Conservation (phyloP, 1,284 basidiomycete genomes). For the Xanthoconium separans region DNA sequence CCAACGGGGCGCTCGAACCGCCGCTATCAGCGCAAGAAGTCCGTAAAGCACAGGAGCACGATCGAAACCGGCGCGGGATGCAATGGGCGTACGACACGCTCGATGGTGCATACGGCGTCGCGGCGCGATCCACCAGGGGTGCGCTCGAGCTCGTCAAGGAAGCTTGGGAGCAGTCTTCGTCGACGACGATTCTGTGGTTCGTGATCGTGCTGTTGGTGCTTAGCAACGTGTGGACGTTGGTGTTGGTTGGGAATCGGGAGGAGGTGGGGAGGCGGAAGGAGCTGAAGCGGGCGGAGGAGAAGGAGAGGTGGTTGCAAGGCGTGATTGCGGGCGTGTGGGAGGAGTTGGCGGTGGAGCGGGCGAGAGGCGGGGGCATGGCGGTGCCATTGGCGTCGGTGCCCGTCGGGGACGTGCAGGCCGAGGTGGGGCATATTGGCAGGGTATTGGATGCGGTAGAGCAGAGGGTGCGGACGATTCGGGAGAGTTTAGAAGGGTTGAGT, state of each 20-base stretch:
- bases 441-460: slow-evolving; percentile 60
- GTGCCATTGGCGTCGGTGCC: slow-evolving; percentile 20
- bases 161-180: slow-evolving; percentile 69
- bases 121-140: slow-evolving; percentile 63
- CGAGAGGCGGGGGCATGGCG: slow-evolving; percentile 12
- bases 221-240: slow-evolving; percentile 76
- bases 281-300: slow-evolving; percentile 57
- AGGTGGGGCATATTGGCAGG: slow-evolving; percentile 49
- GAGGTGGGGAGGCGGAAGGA: slow-evolving; percentile 56
- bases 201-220: slow-evolving; percentile 71
- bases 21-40: slow-evolving; percentile 21
- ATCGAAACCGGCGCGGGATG: slow-evolving; percentile 67
- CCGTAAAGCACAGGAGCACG: slow-evolving; percentile 57
- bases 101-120: slow-evolving; percentile 70
- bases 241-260: slow-evolving; percentile 53
- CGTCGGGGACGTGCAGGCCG: slow-evolving; percentile 41
- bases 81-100: slow-evolving; percentile 88
- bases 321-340: slow-evolving; percentile 70
- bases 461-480: slow-evolving; percentile 46
- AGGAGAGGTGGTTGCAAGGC: slow-evolving; percentile 71
- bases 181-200: slow-evolving; percentile 68
- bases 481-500: slow-evolving; percentile 26
- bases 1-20: slow-evolving; percentile 7
- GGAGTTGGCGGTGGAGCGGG: slow-evolving; percentile 51
- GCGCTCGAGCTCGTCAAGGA: slow-evolving; percentile 73